A percentile compares a stretch with the other conserved stretches of the same genome.
These are phyloP conservation scores for Pneumocystis murina DNA, from an alignment of 1,139 yeast species.

Conservation along the genomic window DNA sequence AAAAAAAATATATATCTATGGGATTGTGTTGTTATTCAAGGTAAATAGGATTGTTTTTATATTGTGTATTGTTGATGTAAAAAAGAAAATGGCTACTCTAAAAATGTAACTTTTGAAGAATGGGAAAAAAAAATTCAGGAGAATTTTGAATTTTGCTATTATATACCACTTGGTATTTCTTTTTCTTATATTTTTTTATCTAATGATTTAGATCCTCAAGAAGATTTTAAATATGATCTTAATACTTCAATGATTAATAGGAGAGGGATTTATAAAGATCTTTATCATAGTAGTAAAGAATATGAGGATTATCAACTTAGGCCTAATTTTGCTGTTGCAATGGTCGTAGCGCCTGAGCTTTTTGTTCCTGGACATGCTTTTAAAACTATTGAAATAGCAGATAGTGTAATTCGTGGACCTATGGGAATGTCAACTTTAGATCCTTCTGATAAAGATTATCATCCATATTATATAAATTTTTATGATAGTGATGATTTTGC, in stretches of 20 bases:
- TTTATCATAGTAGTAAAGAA: slow-evolving; percentile 64
- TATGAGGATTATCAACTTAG: slow-evolving; percentile 89
- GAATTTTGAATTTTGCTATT: slow-evolving; percentile 67
- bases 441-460: slow-evolving; percentile 79
- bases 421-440: slow-evolving; percentile 85
- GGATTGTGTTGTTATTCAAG: slow-evolving; percentile 20
- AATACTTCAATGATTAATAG: slow-evolving; percentile 59
- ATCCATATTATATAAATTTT: slow-evolving; percentile 73
- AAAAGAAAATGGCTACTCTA: slow-evolving; percentile 45
- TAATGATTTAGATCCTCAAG: slow-evolving; percentile 32
- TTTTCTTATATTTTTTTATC: background rate
- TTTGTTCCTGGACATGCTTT: slow-evolving; percentile 50
- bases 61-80: background rate
- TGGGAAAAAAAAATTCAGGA: slow-evolving; percentile 61
- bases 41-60: background rate
- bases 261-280: slow-evolving; percentile 86
- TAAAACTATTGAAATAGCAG: slow-evolving; percentile 55
- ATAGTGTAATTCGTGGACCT: slow-evolving; percentile 63
- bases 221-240: slow-evolving; percentile 43
- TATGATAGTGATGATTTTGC: slow-evolving; percentile 77
- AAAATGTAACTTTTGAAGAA: slow-evolving; percentile 34
- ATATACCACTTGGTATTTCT: slow-evolving; percentile 37
- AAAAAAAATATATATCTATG: slow-evolving; percentile 41
- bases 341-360: slow-evolving; percentile 85
- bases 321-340: slow-evolving; percentile 84